Evolutionary conservation across 1,284 basidiomycete species (phyloP), one percentile per base, ranked within the genome.

Genomic region (Meripilus lineatus): DNA sequence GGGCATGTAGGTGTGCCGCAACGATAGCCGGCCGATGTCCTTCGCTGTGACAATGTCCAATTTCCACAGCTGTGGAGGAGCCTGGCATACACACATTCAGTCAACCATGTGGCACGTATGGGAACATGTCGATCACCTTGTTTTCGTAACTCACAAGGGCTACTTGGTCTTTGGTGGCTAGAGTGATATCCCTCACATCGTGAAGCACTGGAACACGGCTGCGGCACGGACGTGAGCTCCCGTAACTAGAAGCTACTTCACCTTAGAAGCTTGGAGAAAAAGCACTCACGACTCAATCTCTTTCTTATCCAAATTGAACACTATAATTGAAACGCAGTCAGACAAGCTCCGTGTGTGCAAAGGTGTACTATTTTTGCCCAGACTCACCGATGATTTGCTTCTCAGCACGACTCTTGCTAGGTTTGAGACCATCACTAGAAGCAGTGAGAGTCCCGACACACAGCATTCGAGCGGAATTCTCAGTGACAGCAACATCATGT

Each of bases 11-110:
- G 79, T 87, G 50, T 86, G 84, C 38, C 81, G 70, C 40, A 71
- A 50, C 6, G 70, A 74, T 6, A 87, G 64, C 34, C 83, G 70
- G 28, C 63, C 64, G 45, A 71, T 51, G 56, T 70, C 51, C 56
- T 75, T 80, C n/a, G n/a, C n/a, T n/a, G n/a, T n/a, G 28, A 86
- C 66, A 18, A 77, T 60, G 40, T 87, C 83, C 35, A 89, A 61
- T 58, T 78, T 83, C 85, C 87, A 89, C 7, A 89, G 64, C 58
- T 89, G 86, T 3, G 87, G 85, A n/a, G 85, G 78, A 5, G 82
- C 79, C 84, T 87, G 43, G 3, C 28, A 30, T 44, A 26, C 14
- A 22, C 22, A 34, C 8, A 30, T n/a, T 10, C 28, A n/a, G n/a
- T n/a, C 47, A 28, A 41, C 44, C 18, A 5, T 51, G 24, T 6